These are phyloP conservation scores for Pseudogymnoascus sp. DNA, from an alignment of 2,329 filamentous ascomycete species.

Conservation along the genomic window DNA sequence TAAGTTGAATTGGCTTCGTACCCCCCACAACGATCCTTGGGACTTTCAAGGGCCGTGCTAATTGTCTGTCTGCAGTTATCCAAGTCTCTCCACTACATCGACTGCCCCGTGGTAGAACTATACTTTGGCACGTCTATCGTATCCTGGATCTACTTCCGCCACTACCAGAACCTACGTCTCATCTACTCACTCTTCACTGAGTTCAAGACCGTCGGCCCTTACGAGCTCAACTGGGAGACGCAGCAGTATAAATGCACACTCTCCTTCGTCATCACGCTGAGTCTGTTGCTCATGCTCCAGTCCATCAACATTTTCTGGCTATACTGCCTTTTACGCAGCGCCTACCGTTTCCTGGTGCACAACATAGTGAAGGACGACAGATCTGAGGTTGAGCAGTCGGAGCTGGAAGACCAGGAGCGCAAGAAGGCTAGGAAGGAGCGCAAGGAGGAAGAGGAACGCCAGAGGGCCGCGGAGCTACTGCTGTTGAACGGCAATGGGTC, in stretches of 20 bases:
- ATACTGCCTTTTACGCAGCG: slow-evolving; percentile 65
- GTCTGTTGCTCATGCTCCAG: slow-evolving; percentile 58
- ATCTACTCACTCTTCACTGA: slow-evolving; percentile 65
- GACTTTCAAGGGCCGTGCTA: not conserved
- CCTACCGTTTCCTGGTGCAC: slow-evolving; percentile 57
- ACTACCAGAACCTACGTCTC: slow-evolving; percentile 71
- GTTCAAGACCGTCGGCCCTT: slow-evolving; percentile 64
- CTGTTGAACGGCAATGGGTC: slow-evolving; percentile 7
- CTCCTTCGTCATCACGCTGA: slow-evolving; percentile 56
- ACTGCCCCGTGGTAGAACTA: slow-evolving; percentile 41
- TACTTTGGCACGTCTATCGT: slow-evolving; percentile 77
- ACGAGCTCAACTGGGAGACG: slow-evolving; percentile 64
- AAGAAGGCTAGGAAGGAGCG: slow-evolving; percentile 30
- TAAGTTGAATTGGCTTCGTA: slow-evolving; percentile 39
- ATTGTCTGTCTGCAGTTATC: slow-evolving; percentile 53
- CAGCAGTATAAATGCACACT: slow-evolving; percentile 68
- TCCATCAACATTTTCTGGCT: slow-evolving; percentile 73
- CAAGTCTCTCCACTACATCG: slow-evolving; percentile 86
- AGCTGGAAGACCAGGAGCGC: slow-evolving; percentile 23
- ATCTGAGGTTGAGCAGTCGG: slow-evolving; percentile 57
- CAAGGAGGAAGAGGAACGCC: slow-evolving; percentile 22
- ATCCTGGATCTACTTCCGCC: slow-evolving; percentile 80
- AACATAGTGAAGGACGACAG: slow-evolving; percentile 59
- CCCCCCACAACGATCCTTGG: not conserved
- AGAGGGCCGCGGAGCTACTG: slow-evolving; percentile 5